Evolutionary conservation across 1,139 yeast genomes (phyloP).

Genomic region (Sugiyamaella grinbergsii): DNA sequence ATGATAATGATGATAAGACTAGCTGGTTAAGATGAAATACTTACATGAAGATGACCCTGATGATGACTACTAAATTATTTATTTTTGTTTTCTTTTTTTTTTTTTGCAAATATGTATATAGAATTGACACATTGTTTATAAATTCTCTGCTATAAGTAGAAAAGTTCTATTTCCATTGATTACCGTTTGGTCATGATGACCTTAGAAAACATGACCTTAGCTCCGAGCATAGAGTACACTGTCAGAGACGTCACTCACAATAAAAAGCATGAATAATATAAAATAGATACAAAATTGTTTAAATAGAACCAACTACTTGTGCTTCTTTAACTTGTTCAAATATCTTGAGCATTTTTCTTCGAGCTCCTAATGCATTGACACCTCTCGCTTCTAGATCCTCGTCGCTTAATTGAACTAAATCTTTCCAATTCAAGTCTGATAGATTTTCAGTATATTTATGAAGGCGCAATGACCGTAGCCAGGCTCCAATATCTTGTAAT

Average conservation of each 20-base stretch:
- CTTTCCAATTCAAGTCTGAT: conserved; percentile 75
- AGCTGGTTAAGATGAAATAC: too few species aligned
- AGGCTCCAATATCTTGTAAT: conserved; percentile 79
- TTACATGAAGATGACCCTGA: neutral
- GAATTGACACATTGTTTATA: conserved; percentile 6
- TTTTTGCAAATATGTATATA: conserved; percentile 14
- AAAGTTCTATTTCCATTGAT: too few species aligned
- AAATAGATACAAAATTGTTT: too few species aligned
- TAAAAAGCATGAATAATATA: too few species aligned
- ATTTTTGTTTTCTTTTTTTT: conserved; percentile 4
- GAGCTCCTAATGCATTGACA: conserved; percentile 91
- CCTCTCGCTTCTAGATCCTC: conserved; percentile 73
- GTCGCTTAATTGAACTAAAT: conserved; percentile 71
- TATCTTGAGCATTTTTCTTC: conserved; percentile 88
- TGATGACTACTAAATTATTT: conserved; percentile 9
- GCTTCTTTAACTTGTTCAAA: conserved; percentile 74
- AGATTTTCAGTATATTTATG: conserved; percentile 92
- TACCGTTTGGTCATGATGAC: too few species aligned
- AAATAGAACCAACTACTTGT: conserved; percentile 10
- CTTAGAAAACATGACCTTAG: too few species aligned
- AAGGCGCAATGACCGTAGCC: conserved; percentile 85
- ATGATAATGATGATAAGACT: neutral
- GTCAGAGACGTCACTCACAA: too few species aligned
- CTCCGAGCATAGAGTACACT: too few species aligned
- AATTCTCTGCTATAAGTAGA: too few species aligned